Conservation (phyloP, 495 filamentous ascomycete species). For the Trypethelium eluteriae region DNA sequence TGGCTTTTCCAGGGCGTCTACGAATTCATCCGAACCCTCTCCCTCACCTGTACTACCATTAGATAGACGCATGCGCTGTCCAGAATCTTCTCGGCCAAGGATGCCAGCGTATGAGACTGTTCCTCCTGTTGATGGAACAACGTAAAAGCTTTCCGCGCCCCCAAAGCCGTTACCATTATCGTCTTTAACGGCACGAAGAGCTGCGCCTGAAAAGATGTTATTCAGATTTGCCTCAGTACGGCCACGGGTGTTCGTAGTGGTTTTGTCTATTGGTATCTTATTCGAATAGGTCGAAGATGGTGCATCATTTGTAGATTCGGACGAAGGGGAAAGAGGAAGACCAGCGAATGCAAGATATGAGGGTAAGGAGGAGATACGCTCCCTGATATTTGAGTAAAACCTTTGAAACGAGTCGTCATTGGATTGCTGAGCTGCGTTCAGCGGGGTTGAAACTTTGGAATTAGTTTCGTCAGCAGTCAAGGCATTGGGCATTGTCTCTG, state of each 20-base stretch:
- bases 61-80: slow-evolving; percentile 35
- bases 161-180: slow-evolving; percentile 39
- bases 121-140: slow-evolving; percentile 83
- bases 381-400: slow-evolving; percentile 57
- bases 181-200: slow-evolving; percentile 61
- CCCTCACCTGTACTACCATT: slow-evolving; percentile 44
- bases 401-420: slow-evolving; percentile 74
- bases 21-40: slow-evolving; percentile 63
- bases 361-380: slow-evolving; percentile 37
- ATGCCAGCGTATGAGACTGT: slow-evolving; percentile 87
- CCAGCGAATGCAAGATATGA: slow-evolving; percentile 88
- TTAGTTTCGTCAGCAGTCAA: neutral
- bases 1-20: slow-evolving; percentile 72
- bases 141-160: slow-evolving; percentile 79
- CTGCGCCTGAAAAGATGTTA: slow-evolving; percentile 70
- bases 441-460: neutral
- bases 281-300: slow-evolving; percentile 9
- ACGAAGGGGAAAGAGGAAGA: slow-evolving; percentile 55
- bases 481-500: neutral
- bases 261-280: slow-evolving; percentile 36
- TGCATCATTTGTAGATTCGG: slow-evolving; percentile 13
- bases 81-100: slow-evolving; percentile 49
- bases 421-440: slow-evolving; percentile 14
- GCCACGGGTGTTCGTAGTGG: slow-evolving; percentile 29
- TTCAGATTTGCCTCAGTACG: slow-evolving; percentile 60